Conservation (phyloP, 768 basidiomycete species). For the Bullera alba region DNA sequence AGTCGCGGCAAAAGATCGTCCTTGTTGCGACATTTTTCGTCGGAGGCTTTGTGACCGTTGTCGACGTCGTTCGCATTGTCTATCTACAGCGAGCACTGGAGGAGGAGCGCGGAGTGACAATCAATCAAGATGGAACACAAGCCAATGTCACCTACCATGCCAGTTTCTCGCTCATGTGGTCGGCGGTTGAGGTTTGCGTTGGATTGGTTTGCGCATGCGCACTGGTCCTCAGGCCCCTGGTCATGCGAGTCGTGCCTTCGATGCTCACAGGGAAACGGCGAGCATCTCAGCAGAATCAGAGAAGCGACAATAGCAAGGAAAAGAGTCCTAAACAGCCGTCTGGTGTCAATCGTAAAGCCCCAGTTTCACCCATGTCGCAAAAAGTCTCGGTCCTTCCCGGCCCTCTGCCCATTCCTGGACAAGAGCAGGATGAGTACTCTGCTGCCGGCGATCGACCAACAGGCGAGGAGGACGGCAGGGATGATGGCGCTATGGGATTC, state of each 20-base stretch:
- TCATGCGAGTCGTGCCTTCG: constrained; percentile 30
- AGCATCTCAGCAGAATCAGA: too few relatives aligned
- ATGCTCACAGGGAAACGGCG: constrained; percentile 12
- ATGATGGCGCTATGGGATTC: constrained; percentile 18
- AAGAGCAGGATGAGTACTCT: too few relatives aligned
- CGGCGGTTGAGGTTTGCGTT: constrained; percentile 37
- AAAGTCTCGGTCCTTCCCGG: too few relatives aligned
- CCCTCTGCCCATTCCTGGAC: too few relatives aligned
- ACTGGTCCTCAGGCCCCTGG: constrained; percentile 40
- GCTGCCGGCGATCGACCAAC: background rate
- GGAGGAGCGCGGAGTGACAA: constrained; percentile 5
- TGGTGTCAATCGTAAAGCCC: too few relatives aligned
- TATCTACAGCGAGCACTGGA: constrained; percentile 40
- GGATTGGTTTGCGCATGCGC: constrained; percentile 40
- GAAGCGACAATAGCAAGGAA: too few relatives aligned
- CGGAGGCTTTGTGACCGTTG: constrained; percentile 41
- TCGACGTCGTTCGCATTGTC: constrained; percentile 42
- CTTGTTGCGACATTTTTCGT: constrained; percentile 40
- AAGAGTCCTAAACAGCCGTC: too few relatives aligned
- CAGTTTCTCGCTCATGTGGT: constrained; percentile 42
- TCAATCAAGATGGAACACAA: constrained; percentile 7
- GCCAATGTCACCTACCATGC: constrained; percentile 33
- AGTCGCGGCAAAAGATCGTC: constrained; percentile 36
- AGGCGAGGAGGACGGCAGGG: background rate
- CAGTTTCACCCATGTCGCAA: too few relatives aligned